Conservation (phyloP, 1,284 basidiomycete species). For the Ganoderma multipileum region DNA sequence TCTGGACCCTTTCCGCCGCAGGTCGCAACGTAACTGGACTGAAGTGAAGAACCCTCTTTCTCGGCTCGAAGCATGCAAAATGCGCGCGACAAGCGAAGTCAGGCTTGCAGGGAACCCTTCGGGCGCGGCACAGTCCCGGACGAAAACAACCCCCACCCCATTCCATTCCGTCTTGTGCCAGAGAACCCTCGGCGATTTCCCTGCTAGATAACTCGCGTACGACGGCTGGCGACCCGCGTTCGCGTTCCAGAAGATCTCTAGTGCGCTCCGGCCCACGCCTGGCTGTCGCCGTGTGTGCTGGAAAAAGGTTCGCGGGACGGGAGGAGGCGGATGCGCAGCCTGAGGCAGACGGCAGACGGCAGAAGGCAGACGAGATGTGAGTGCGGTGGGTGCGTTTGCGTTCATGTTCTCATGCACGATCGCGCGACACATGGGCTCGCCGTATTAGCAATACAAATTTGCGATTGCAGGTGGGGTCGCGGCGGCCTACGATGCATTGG, state of each 20-base stretch:
- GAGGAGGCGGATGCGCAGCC: neutral
- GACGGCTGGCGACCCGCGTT: neutral
- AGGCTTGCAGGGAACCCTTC: neutral
- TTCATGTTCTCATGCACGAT: slow-evolving; percentile 1
- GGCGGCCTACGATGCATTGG: neutral
- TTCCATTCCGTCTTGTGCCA: neutral
- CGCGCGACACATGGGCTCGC: neutral
- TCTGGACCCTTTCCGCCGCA: neutral
- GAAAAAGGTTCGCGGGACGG: slow-evolving; percentile 7
- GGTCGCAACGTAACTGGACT: neutral
- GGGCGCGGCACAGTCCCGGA: neutral
- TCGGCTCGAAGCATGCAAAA: neutral
- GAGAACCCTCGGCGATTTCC: neutral
- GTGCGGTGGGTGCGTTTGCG: neutral
- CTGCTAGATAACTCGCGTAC: neutral
- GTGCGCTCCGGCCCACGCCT: slow-evolving; percentile 5
- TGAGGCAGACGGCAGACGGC: neutral
- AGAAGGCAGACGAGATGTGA: neutral
- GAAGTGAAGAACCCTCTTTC: neutral
- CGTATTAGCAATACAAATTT: slow-evolving; percentile 1
- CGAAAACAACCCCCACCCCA: neutral
- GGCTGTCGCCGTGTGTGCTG: neutral
- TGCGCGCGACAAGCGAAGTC: neutral
- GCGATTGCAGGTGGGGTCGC: slow-evolving; percentile 2
- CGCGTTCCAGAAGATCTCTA: slow-evolving; percentile 1